Percentiles rank a stretch among this genome's conserved stretches.
Conservation (phyloP, 2,329 filamentous ascomycete species). For the Aspergillus arachidicola region DNA sequence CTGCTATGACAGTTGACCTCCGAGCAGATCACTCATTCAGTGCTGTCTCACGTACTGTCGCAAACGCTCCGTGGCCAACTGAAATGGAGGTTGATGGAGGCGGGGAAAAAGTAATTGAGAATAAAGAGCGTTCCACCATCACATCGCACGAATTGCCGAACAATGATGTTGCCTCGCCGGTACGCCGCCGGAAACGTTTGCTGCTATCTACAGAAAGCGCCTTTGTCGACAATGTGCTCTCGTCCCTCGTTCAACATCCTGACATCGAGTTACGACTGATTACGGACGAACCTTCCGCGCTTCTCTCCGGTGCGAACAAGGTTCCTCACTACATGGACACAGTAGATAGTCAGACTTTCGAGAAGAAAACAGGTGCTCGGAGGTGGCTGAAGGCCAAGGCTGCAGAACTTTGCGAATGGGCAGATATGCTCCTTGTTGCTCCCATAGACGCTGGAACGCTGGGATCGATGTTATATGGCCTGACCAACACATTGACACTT, state of each 20-base stretch:
- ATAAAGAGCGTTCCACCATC: constrained; percentile 9
- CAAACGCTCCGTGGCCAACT: constrained; percentile 18
- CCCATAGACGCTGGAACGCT: constrained; percentile 83
- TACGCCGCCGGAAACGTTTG: constrained; percentile 22
- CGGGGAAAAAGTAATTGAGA: constrained; percentile 18
- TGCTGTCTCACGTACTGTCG: constrained; percentile 6
- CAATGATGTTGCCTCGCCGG: constrained; percentile 3
- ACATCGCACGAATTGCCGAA: constrained; percentile 6
- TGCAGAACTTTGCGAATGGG: constrained; percentile 77
- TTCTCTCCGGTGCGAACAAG: constrained; percentile 41
- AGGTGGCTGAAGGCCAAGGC: constrained; percentile 47
- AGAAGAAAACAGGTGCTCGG: constrained; percentile 40
- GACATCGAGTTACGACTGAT: constrained; percentile 46
- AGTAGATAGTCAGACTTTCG: constrained; percentile 41
- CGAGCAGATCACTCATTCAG: constrained; percentile 6
- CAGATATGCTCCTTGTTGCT: constrained; percentile 80
- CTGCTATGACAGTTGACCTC: constrained; percentile 18
- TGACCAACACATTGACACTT: constrained; percentile 77
- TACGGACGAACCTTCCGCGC: constrained; percentile 41
- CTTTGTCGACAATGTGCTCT: constrained; percentile 43
- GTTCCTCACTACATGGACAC: constrained; percentile 45
- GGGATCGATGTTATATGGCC: constrained; percentile 83
- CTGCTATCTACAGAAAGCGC: constrained; percentile 38
- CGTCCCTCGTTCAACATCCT: constrained; percentile 40
- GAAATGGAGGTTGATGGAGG: constrained; percentile 34